Percentiles rank a stretch among this genome's conserved stretches.
These are phyloP conservation scores for Russula ochroleuca DNA, from an alignment of 768 basidiomycete species.

Conservation along the genomic window DNA sequence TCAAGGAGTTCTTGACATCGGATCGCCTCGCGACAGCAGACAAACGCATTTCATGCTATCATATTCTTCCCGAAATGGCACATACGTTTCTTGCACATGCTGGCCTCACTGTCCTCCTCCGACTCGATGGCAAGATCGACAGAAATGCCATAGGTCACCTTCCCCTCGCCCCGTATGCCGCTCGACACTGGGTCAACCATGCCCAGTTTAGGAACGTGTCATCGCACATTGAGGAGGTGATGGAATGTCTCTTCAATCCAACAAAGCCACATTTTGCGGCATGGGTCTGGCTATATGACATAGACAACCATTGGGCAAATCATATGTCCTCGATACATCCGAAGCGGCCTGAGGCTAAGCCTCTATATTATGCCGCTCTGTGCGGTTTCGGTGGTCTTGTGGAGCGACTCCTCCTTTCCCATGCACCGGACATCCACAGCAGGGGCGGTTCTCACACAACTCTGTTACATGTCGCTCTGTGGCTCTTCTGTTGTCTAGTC, in stretches of 20 bases:
- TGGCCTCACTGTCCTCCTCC: no score
- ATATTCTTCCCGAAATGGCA: background rate
- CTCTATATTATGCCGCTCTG: conserved; percentile 13
- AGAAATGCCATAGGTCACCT: no score
- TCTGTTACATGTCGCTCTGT: no score
- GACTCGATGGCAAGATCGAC: no score
- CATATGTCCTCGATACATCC: background rate
- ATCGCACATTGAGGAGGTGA: background rate
- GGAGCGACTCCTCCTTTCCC: no score
- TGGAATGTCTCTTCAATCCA: conserved; percentile 3
- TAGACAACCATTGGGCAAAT: conserved; percentile 2
- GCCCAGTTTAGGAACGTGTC: background rate
- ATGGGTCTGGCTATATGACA: conserved; percentile 14
- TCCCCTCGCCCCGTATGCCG: no score
- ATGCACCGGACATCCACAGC: no score
- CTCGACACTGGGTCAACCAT: no score
- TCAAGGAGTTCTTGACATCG: background rate
- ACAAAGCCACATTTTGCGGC: conserved; percentile 1
- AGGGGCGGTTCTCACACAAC: no score
- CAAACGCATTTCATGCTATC: background rate
- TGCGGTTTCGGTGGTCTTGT: no score
- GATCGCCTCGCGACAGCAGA: background rate
- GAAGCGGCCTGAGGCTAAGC: background rate
- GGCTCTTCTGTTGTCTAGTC: background rate
- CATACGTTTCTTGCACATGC: no score